phyloP scores from a whole-genome alignment of 495 filamentous ascomycete species.

The Tuber magnatum region DNA sequence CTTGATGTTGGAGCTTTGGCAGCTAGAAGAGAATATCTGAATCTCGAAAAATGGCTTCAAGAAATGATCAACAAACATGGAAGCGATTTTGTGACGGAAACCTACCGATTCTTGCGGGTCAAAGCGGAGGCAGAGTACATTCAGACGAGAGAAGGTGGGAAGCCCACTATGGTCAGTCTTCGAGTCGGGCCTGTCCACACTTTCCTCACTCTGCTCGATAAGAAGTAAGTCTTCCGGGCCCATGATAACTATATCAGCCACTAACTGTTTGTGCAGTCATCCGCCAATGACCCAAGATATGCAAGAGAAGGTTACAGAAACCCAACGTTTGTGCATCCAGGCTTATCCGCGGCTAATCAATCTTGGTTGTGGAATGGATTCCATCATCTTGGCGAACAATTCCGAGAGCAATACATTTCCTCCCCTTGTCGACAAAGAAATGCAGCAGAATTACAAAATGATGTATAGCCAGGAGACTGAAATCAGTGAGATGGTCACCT shows the following conservation, averaged over 20 bases:
- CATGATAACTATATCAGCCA: conserved; percentile 8
- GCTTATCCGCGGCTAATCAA: conserved; percentile 94
- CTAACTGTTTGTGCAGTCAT: conserved; percentile 22
- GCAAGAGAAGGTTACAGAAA: conserved; percentile 41
- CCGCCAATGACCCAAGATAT: conserved; percentile 38
- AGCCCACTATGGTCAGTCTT: conserved; percentile 60
- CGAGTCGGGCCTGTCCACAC: conserved; percentile 76
- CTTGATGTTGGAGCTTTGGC: conserved; percentile 83
- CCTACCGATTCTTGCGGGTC: conserved; percentile 58
- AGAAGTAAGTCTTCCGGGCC: conserved; percentile 42
- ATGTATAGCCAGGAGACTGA: conserved; percentile 89
- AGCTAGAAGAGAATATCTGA: conserved; percentile 71
- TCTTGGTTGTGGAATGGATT: conserved; percentile 83
- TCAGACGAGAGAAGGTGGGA: conserved; percentile 57
- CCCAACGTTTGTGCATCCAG: conserved; percentile 82
- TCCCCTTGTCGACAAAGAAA: conserved; percentile 69
- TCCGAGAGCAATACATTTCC: conserved; percentile 70
- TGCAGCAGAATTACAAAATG: conserved; percentile 93
- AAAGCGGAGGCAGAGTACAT: conserved; percentile 78
- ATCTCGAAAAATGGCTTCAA: conserved; percentile 74
- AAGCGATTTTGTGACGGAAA: conserved; percentile 37
- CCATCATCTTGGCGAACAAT: conserved; percentile 79
- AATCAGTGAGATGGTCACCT: conserved; percentile 69
- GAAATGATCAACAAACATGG: conserved; percentile 40
- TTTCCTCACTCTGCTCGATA: conserved; percentile 70